These are phyloP conservation scores for Dactylonectria macrodidyma DNA, from an alignment of 2,329 filamentous ascomycete species.

Conservation along the genomic window DNA sequence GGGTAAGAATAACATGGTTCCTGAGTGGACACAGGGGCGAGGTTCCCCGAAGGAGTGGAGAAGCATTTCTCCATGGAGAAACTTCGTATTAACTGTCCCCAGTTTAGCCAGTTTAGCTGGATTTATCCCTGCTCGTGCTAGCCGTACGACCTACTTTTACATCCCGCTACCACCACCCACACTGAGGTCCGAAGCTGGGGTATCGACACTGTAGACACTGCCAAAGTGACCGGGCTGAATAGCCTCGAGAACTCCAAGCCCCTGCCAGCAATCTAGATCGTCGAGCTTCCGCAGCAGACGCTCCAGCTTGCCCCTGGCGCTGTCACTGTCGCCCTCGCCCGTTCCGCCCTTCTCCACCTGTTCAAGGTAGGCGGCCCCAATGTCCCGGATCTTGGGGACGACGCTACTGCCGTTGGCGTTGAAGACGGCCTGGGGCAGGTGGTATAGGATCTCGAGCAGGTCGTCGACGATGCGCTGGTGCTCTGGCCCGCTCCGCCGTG, in stretches of 20 bases:
- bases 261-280: slow-evolving; percentile 52
- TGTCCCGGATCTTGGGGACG: slow-evolving; percentile 56
- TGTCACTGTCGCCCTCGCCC: slow-evolving; percentile 18
- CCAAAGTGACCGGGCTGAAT: not conserved
- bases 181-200: no score
- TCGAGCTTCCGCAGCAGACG: slow-evolving; percentile 49
- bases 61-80: slow-evolving; percentile 23
- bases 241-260: slow-evolving; percentile 33
- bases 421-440: slow-evolving; percentile 51
- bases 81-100: slow-evolving; percentile 20
- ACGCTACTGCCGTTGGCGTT: slow-evolving; percentile 53
- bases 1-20: not conserved
- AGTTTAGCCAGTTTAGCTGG: not conserved
- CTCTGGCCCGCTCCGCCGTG: slow-evolving; percentile 34
- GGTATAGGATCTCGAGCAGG: slow-evolving; percentile 54
- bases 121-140: slow-evolving; percentile 6
- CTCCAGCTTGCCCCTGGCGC: slow-evolving; percentile 46
- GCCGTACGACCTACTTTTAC: not conserved
- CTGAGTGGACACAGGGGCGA: slow-evolving; percentile 9
- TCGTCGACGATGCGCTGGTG: slow-evolving; percentile 54
- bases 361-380: slow-evolving; percentile 54
- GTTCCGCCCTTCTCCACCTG: slow-evolving; percentile 41
- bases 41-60: slow-evolving; percentile 11
- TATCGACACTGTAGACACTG: no score
- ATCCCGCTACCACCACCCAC: no score